Conservation (phyloP, 2,329 filamentous ascomycete genomes). For the Apiospora marii region DNA sequence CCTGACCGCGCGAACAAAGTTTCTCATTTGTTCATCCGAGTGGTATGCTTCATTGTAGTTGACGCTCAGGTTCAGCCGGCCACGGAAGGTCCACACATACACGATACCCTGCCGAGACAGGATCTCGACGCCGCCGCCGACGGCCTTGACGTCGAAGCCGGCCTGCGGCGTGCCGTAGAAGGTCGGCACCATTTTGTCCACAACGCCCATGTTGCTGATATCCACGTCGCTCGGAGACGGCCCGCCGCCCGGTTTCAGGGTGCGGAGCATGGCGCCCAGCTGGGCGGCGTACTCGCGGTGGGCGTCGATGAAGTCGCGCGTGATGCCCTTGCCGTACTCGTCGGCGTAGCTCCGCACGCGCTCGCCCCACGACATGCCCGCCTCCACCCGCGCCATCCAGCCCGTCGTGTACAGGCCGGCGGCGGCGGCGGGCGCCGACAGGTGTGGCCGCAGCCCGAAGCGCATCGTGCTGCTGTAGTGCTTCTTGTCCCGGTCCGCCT, state of each 20-base stretch:
- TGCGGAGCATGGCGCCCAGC: conserved; percentile 34
- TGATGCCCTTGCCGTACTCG: conserved; percentile 36
- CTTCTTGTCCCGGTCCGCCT: background rate
- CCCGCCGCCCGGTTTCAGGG: conserved; percentile 31
- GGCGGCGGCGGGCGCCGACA: conserved; percentile 37
- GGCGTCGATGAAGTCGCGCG: conserved; percentile 34
- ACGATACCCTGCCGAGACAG: conserved; percentile 40
- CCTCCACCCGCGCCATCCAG: background rate
- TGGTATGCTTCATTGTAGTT: conserved; percentile 45
- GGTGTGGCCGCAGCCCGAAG: conserved; percentile 38
- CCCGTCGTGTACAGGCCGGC: conserved; percentile 29
- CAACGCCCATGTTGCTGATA: conserved; percentile 38
- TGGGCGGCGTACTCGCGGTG: conserved; percentile 40
- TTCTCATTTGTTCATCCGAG: conserved; percentile 34
- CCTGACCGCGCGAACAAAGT: conserved; percentile 38
- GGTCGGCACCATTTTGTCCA: conserved; percentile 37
- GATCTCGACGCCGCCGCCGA: conserved; percentile 43
- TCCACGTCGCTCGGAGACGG: conserved; percentile 42
- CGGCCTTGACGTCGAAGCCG: conserved; percentile 28
- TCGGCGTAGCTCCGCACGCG: conserved; percentile 30
- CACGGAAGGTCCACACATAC: conserved; percentile 44
- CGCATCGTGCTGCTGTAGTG: conserved; percentile 43
- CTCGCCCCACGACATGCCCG: conserved; percentile 22
- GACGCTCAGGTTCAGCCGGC: conserved; percentile 40
- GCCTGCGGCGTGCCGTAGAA: conserved; percentile 34